A percentile compares a stretch with the other conserved stretches of the same genome.
Conservation (phyloP, 805 yeast species). For the Candida vartiovaarae region DNA sequence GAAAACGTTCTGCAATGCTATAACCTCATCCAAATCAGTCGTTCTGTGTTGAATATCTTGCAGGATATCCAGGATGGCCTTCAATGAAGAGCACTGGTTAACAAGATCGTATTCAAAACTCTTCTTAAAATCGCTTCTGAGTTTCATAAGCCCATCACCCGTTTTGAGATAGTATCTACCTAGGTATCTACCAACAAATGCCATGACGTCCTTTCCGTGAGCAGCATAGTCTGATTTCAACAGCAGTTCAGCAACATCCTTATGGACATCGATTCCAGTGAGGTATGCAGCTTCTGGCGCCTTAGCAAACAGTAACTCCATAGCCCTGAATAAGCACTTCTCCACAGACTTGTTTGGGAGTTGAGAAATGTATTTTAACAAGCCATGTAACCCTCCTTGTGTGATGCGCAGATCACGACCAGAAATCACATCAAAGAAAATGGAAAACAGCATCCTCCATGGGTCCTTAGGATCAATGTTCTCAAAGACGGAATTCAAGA, state of each 20-base stretch:
- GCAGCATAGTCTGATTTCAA: background rate
- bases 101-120: slow-evolving; percentile 14
- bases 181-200: slow-evolving; percentile 17
- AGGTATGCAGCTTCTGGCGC: slow-evolving; percentile 3
- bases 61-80: slow-evolving; percentile 25
- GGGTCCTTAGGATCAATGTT: slow-evolving; percentile 2
- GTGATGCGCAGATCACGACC: slow-evolving; percentile 2
- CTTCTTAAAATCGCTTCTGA: slow-evolving; percentile 5
- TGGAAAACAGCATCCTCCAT: slow-evolving; percentile 12
- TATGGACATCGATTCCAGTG: slow-evolving; percentile 7
- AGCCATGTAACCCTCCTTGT: slow-evolving; percentile 4
- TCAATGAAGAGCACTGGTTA: slow-evolving; percentile 18
- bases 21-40: slow-evolving; percentile 13
- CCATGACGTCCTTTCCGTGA: slow-evolving; percentile 1
- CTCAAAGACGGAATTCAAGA: slow-evolving; percentile 1
- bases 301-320: slow-evolving; percentile 10
- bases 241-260: slow-evolving; percentile 11
- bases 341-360: slow-evolving; percentile 1
- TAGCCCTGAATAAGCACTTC: slow-evolving; percentile 3
- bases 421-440: slow-evolving; percentile 5
- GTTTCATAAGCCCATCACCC: slow-evolving; percentile 9
- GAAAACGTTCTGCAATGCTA: slow-evolving; percentile 32
- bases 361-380: slow-evolving; percentile 7
- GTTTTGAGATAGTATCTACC: slow-evolving; percentile 16
- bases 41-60: slow-evolving; percentile 11